Evolutionary conservation across 2,329 filamentous ascomycete genomes (phyloP).

Genomic region (Ophiostoma piceae): DNA sequence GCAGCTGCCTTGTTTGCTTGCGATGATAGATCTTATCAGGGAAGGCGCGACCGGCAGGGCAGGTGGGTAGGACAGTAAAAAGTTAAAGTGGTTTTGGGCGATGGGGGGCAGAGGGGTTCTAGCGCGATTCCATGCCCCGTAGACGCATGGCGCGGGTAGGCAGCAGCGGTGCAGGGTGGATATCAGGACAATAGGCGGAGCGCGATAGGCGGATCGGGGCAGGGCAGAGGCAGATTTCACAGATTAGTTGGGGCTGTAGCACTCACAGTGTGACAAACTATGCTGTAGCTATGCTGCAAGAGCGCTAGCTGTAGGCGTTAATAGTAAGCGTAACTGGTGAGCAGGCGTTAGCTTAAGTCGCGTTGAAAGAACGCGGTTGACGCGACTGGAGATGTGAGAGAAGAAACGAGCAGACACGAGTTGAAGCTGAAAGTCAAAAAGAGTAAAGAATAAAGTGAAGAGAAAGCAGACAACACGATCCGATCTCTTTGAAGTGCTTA

Average conservation of each 20-base stretch:
- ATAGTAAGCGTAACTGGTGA: neutral
- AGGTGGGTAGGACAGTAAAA: neutral
- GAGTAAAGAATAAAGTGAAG: too few species aligned
- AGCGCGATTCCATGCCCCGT: constrained; percentile 12
- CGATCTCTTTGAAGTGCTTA: neutral
- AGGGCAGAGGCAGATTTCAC: neutral
- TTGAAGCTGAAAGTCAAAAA: too few species aligned
- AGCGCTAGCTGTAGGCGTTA: neutral
- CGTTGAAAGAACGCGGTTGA: neutral
- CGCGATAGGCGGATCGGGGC: neutral
- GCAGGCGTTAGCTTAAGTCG: neutral
- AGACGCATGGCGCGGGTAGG: constrained; percentile 7
- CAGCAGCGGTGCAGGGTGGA: constrained; percentile 8
- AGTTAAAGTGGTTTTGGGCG: neutral
- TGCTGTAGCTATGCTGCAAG: neutral
- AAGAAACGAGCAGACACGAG: neutral
- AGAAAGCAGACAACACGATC: too few species aligned
- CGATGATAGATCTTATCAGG: neutral
- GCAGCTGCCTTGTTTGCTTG: constrained; percentile 15
- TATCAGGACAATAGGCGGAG: neutral
- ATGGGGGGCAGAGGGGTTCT: constrained; percentile 16
- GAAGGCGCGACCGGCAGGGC: constrained; percentile 4
- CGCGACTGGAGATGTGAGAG: neutral
- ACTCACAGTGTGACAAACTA: neutral
- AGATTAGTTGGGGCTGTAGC: neutral